Evolutionary conservation across 2,329 filamentous ascomycete species (phyloP).

Genomic region (Ceratocystiopsis minuta): DNA sequence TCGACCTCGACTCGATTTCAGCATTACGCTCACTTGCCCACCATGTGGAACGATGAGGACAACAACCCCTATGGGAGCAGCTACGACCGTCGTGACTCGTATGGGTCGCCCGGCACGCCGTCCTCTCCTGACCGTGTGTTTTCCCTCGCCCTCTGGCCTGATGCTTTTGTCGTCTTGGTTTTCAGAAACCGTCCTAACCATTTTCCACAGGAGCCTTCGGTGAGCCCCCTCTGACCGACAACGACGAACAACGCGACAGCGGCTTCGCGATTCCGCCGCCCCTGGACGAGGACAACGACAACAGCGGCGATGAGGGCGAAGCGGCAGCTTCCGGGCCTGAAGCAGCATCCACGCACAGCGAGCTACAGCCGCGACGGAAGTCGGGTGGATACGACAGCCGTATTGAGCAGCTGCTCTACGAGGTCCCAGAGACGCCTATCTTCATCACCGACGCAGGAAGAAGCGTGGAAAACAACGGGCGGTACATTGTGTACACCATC

Average conservation of each 20-base stretch:
- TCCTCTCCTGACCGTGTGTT: slow-evolving; percentile 42
- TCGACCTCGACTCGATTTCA: not conserved
- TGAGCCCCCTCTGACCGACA: slow-evolving; percentile 48
- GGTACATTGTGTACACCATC: slow-evolving; percentile 95
- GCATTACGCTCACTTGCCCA: slow-evolving; percentile 11
- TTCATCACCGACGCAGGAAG: slow-evolving; percentile 91
- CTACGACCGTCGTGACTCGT: slow-evolving; percentile 74
- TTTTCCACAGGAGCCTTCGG: slow-evolving; percentile 38
- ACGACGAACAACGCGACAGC: slow-evolving; percentile 33
- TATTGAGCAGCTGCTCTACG: slow-evolving; percentile 93
- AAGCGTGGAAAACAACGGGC: slow-evolving; percentile 76
- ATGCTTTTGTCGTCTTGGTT: slow-evolving; percentile 5
- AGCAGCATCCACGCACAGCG: slow-evolving; percentile 17
- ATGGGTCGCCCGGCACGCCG: slow-evolving; percentile 47
- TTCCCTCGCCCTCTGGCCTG: too few relatives aligned
- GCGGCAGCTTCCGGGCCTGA: slow-evolving; percentile 19
- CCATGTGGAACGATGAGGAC: slow-evolving; percentile 98
- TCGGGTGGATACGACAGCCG: slow-evolving; percentile 85
- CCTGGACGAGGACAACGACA: slow-evolving; percentile 15
- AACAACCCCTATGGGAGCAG: slow-evolving; percentile 91
- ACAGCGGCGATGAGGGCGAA: slow-evolving; percentile 24
- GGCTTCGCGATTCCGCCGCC: slow-evolving; percentile 9
- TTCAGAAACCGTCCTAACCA: not conserved
- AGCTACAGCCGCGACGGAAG: slow-evolving; percentile 41
- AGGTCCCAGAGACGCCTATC: slow-evolving; percentile 79